phyloP scores from a whole-genome alignment of 306 rosid species.

The Prinsepia uniflora region DNA sequence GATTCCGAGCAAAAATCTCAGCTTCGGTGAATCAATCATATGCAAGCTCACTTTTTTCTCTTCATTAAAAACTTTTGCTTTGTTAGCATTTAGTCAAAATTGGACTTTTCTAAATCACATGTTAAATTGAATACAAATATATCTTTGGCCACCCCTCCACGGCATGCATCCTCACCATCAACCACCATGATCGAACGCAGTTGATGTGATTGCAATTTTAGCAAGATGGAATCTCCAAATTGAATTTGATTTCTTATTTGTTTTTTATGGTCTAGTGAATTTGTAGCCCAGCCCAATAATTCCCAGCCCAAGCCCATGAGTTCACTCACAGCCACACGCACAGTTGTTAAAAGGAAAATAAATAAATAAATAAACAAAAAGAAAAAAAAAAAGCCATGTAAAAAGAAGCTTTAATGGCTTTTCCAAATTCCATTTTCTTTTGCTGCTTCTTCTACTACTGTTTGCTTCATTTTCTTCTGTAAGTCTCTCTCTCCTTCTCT shows the following conservation, averaged over 20 bases:
- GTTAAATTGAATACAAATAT: too few relatives aligned
- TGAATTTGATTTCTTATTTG: not conserved
- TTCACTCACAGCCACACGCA: not conserved
- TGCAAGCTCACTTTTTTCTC: not conserved
- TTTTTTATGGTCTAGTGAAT: not conserved
- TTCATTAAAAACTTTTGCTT: not conserved
- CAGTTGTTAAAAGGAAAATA: not conserved
- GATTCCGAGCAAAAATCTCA: not conserved
- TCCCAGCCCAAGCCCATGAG: not conserved
- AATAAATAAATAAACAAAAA: not conserved
- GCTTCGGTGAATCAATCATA: not conserved
- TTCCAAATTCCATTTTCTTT: constrained; percentile 11
- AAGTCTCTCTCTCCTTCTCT: constrained; percentile 20
- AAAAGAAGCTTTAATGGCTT: constrained; percentile 10
- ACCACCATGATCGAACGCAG: not conserved
- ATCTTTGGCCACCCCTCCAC: not conserved
- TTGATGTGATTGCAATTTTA: not conserved
- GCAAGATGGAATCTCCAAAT: not conserved
- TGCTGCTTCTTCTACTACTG: not conserved
- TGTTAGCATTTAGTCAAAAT: not conserved
- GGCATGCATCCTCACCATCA: not conserved
- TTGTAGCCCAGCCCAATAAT: not conserved
- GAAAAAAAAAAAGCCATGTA: not conserved
- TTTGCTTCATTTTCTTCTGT: constrained; percentile 17
- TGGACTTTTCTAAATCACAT: not conserved